Percentiles rank a stretch among this genome's conserved stretches.
These are phyloP conservation scores for Daphne laureola DNA, from an alignment of 441 rosid species.

Conservation along the genomic window DNA sequence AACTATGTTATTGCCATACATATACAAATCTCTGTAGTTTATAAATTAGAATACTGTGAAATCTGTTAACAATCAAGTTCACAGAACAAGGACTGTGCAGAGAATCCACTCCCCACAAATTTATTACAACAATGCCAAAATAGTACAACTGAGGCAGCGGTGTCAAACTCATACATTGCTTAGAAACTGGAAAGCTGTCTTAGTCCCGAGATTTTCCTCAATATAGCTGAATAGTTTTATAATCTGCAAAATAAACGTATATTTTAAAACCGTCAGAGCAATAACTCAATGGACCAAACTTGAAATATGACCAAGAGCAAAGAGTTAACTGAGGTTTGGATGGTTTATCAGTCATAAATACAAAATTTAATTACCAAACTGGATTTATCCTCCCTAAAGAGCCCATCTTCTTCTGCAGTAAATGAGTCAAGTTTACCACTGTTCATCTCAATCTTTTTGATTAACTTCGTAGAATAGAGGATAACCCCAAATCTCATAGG, in stretches of 20 bases:
- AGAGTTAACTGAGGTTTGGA: neutral
- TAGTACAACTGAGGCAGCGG: neutral
- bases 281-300: constrained; percentile 6
- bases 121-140: constrained; percentile 2
- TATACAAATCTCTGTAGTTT: too few species aligned
- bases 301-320: constrained; percentile 13
- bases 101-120: constrained; percentile 1
- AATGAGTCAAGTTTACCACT: constrained; percentile 45
- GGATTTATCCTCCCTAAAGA: constrained; percentile 70
- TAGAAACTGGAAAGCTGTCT: constrained; percentile 82
- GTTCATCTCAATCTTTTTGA: constrained; percentile 52
- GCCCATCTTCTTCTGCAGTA: constrained; percentile 31
- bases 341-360: constrained; percentile 4
- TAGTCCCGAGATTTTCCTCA: constrained; percentile 80
- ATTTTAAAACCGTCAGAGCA: constrained; percentile 7
- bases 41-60: too few species aligned
- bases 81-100: constrained; percentile 4
- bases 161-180: constrained; percentile 57
- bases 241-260: constrained; percentile 50
- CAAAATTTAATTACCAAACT: constrained; percentile 62
- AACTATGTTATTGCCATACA: too few species aligned
- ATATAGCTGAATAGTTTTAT: constrained; percentile 80
- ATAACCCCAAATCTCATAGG: constrained; percentile 96
- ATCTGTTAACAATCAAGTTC: neutral
- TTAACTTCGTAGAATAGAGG: constrained; percentile 66